Percentiles rank a stretch among this genome's conserved stretches.
These are phyloP conservation scores for Aurifilum marmelostoma DNA, from an alignment of 2,329 filamentous ascomycete species.

Conservation along the genomic window DNA sequence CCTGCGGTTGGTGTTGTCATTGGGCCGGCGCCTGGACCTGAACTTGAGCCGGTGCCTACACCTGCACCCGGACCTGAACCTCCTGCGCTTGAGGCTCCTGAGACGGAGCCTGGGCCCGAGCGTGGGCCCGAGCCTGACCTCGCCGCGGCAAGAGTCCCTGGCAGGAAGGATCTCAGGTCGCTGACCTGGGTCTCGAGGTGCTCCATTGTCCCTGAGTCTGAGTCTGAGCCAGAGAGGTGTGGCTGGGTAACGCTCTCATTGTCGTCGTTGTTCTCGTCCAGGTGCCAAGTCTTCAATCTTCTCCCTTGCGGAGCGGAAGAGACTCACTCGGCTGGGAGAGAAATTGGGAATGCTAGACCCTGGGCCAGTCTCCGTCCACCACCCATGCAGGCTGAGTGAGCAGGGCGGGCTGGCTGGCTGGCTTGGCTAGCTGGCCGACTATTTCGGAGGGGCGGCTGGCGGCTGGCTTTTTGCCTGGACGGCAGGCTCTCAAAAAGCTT, in stretches of 20 bases:
- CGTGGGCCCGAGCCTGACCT: constrained; percentile 30
- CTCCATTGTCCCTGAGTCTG: constrained; percentile 46
- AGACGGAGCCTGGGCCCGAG: constrained; percentile 32
- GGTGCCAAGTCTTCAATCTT: not conserved
- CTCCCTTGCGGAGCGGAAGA: not conserved
- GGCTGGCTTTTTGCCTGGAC: not conserved
- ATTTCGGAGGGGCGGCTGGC: not conserved
- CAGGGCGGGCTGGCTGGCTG: not conserved
- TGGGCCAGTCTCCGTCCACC: not conserved
- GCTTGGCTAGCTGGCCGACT: not conserved
- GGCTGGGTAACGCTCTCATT: constrained; percentile 6
- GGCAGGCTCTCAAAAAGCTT: not conserved
- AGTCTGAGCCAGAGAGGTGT: not conserved
- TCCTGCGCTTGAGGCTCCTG: constrained; percentile 22
- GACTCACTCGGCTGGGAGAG: not conserved
- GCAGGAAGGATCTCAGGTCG: constrained; percentile 54
- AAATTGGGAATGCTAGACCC: not conserved
- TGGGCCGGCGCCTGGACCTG: not conserved
- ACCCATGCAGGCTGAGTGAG: not conserved
- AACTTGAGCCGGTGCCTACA: not conserved
- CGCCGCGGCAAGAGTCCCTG: constrained; percentile 38
- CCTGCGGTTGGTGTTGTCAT: not conserved
- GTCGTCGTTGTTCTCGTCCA: not conserved
- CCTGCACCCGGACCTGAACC: not conserved
- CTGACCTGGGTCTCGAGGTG: constrained; percentile 58